phyloP scores from a whole-genome alignment of 352 stramenopile genomes.

The Phytophthora ohioensis region DNA sequence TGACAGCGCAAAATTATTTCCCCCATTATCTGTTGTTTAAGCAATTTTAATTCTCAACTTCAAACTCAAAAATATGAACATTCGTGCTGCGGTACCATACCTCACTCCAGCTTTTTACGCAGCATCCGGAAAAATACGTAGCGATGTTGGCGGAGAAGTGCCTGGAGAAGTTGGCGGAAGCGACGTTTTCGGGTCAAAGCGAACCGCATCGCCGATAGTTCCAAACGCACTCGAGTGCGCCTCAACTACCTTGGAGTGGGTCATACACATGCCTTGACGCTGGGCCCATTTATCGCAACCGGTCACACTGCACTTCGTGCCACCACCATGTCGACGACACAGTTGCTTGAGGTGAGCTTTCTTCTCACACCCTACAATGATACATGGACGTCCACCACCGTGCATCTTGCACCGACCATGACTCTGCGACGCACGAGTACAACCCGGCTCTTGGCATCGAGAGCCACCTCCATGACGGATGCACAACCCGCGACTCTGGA shows the following conservation, averaged over 20 bases:
- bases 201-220: not conserved
- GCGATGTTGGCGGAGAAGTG: conserved; percentile 23
- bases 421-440: conserved; percentile 70
- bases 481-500: conserved; percentile 75
- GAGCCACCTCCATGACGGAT: conserved; percentile 82
- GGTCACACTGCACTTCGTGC: conserved; percentile 71
- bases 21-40: too few species aligned
- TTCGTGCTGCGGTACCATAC: not conserved
- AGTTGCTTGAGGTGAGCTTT: conserved; percentile 85
- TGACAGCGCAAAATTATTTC: too few species aligned
- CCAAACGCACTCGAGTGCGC: conserved; percentile 14
- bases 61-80: too few species aligned
- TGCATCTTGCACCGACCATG: conserved; percentile 77
- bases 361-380: conserved; percentile 80
- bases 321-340: conserved; percentile 85
- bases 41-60: too few species aligned
- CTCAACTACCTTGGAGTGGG: conserved; percentile 65
- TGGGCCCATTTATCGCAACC: conserved; percentile 89
- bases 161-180: conserved; percentile 13
- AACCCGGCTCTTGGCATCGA: conserved; percentile 69
- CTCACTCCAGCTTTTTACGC: not conserved
- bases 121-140: conserved; percentile 25
- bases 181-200: not conserved
- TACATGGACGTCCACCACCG: conserved; percentile 58
- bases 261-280: conserved; percentile 87